phyloP scores from a whole-genome alignment of 345 rosid genomes.

The Jatropha curcas region DNA sequence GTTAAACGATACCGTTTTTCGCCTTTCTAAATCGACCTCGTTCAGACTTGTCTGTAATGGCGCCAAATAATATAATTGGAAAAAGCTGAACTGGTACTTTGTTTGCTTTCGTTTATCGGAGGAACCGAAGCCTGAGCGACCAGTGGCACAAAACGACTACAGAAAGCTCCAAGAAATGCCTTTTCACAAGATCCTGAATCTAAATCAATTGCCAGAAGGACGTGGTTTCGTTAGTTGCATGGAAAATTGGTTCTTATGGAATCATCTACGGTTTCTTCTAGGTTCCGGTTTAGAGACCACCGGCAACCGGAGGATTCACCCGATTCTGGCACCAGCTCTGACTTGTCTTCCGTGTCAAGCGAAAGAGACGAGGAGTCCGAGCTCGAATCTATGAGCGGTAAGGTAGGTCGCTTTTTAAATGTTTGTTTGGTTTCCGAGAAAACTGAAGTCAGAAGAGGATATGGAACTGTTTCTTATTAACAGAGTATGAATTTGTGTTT shows the following conservation, averaged over 20 bases:
- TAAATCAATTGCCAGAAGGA: background rate
- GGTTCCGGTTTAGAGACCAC: constrained; percentile 55
- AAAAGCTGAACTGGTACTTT: background rate
- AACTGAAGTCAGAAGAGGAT: background rate
- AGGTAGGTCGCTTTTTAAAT: constrained; percentile 27
- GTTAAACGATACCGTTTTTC: background rate
- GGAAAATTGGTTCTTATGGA: constrained; percentile 34
- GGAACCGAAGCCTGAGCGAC: constrained; percentile 17
- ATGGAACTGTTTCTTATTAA: background rate
- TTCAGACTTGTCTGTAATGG: constrained; percentile 1
- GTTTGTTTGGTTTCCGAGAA: background rate
- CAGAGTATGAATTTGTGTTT: background rate
- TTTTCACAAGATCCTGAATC: constrained; percentile 10
- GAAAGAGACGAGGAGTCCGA: constrained; percentile 36
- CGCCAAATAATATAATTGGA: background rate
- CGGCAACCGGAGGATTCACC: constrained; percentile 28
- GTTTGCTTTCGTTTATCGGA: constrained; percentile 9
- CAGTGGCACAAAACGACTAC: constrained; percentile 33
- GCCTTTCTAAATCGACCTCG: background rate
- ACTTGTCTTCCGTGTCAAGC: constrained; percentile 32
- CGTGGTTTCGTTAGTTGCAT: constrained; percentile 1
- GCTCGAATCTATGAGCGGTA: constrained; percentile 56
- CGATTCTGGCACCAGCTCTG: constrained; percentile 37
- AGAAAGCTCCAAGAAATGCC: constrained; percentile 14
- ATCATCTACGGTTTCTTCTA: constrained; percentile 35